Percentiles rank a stretch among this genome's conserved stretches.
phyloP scores from a whole-genome alignment of 2,329 filamentous ascomycete species.

The Pyrenochaeta sp. region DNA sequence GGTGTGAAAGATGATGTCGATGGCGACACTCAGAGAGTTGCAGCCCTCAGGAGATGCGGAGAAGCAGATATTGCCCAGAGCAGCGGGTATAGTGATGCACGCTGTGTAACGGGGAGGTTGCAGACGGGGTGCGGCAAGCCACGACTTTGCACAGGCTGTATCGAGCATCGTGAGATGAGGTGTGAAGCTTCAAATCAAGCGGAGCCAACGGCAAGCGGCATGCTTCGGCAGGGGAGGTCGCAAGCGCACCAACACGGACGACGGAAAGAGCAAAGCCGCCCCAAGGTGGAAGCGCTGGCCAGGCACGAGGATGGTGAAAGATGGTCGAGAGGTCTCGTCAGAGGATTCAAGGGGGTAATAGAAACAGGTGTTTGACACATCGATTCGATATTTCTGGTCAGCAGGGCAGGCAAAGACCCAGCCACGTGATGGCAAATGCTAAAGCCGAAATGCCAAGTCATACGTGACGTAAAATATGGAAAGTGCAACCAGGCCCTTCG shows the following conservation, averaged over 20 bases:
- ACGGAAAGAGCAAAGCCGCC: slow-evolving; percentile 19
- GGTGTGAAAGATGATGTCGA: slow-evolving; percentile 12
- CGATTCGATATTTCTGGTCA: slow-evolving; percentile 7
- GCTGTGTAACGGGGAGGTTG: slow-evolving; percentile 14
- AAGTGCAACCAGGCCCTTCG: slow-evolving; percentile 23
- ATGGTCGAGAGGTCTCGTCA: slow-evolving; percentile 30
- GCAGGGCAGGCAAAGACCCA: slow-evolving; percentile 2
- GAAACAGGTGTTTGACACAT: slow-evolving; percentile 6
- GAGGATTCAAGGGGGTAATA: slow-evolving; percentile 26
- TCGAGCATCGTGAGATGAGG: slow-evolving; percentile 17
- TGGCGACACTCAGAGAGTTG: slow-evolving; percentile 17
- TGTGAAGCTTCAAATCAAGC: slow-evolving; percentile 12
- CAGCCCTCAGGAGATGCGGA: slow-evolving; percentile 22
- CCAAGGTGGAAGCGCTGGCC: slow-evolving; percentile 21
- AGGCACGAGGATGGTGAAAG: slow-evolving; percentile 34
- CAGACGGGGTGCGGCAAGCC: slow-evolving; percentile 25
- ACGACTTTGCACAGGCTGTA: slow-evolving; percentile 24
- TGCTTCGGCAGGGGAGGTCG: slow-evolving; percentile 18
- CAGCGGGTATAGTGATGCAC: slow-evolving; percentile 16
- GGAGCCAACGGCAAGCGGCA: slow-evolving; percentile 23
- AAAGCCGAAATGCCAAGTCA: slow-evolving; percentile 25
- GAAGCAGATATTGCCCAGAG: slow-evolving; percentile 12
- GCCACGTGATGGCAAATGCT: slow-evolving; percentile 23
- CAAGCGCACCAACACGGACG: slow-evolving; percentile 15
- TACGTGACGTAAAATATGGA: slow-evolving; percentile 35